Evolutionary conservation across 2,329 filamentous ascomycete genomes (phyloP), one percentile per base, ranked within the genome.

Genomic region (Pseudocercospora vitis): DNA sequence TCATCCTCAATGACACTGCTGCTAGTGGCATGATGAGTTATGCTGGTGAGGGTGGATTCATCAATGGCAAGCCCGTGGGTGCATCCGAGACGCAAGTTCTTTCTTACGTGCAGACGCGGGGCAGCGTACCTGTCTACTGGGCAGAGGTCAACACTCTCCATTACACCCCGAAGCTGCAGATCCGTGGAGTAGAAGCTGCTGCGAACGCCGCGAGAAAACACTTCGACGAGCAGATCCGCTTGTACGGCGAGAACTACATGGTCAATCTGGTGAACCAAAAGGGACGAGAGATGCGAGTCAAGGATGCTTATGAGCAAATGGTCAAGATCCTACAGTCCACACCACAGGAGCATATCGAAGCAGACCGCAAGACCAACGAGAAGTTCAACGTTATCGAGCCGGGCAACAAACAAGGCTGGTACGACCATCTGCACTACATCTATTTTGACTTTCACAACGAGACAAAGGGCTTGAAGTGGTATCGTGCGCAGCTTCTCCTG

Each of bases 391-490:
- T 86, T 24, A 83, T 96, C 58, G 88, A 96, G 68, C 78, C 84
- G 18, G 64, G 75, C 11, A 70, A 82, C 40, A 76, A 76, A 44
- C 76, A 77, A 53, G 81, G 87, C 58, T 78, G 85, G 59, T 88
- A 88, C 70, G 91, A 96, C 70, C 86, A 86, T 39, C 76, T 99
- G 39, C 92, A 99, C 74, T 99, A 99, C 72, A 76, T 97, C 65
- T 99, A 97, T 76, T 99, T 99, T 69, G 94, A 99, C 75, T 99
- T 95, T 72, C 95, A 99, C 76, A 91, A 87, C 68, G 94, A 99
- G 74, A 99, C 95, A 46, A 96, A 96, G 74, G 92, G 92, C 31
- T 80, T 96, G 65, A 85, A 88, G 67, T 96, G 94, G 88, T 87
- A 99, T 71, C 89, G 91, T 45, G 91, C 92, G 0, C 86, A 92